A percentile compares a stretch with the other conserved stretches of the same genome.
These are phyloP conservation scores for Cladophialophora yegresii DNA, from an alignment of 2,329 filamentous ascomycete genomes.

Conservation along the genomic window DNA sequence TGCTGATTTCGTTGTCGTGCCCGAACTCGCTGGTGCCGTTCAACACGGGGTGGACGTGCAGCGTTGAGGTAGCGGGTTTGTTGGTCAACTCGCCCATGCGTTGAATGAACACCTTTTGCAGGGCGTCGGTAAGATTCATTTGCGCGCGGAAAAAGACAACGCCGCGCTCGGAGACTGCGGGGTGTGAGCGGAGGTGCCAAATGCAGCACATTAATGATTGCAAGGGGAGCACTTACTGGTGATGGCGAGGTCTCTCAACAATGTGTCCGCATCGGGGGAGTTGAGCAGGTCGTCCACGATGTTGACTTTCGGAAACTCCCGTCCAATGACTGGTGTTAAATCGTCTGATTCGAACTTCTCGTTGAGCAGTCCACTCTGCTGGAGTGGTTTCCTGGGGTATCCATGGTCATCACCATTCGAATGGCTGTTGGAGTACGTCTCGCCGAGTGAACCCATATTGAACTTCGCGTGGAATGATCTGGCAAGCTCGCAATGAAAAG, in stretches of 20 bases:
- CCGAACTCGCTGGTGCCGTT: slow-evolving; percentile 59
- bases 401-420: slow-evolving; percentile 5
- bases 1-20: slow-evolving; percentile 63
- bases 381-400: slow-evolving; percentile 39
- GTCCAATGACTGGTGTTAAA: slow-evolving; percentile 55
- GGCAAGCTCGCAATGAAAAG: not conserved
- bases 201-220: not conserved
- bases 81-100: slow-evolving; percentile 62
- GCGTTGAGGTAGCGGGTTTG: slow-evolving; percentile 58
- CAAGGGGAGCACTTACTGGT: slow-evolving; percentile 53
- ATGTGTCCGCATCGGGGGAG: slow-evolving; percentile 62
- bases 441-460: slow-evolving; percentile 13
- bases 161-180: slow-evolving; percentile 65
- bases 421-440: slow-evolving; percentile 9
- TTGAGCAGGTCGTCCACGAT: slow-evolving; percentile 58
- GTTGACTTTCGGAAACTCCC: slow-evolving; percentile 49
- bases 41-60: slow-evolving; percentile 63
- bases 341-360: slow-evolving; percentile 50
- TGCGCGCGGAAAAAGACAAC: slow-evolving; percentile 72
- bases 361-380: slow-evolving; percentile 47
- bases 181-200: not conserved
- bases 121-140: slow-evolving; percentile 60
- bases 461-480: not conserved
- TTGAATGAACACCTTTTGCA: slow-evolving; percentile 66
- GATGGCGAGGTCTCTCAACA: slow-evolving; percentile 68